Evolutionary conservation across 2,329 filamentous ascomycete species (phyloP).

Genomic region (Diaporthe sp.): DNA sequence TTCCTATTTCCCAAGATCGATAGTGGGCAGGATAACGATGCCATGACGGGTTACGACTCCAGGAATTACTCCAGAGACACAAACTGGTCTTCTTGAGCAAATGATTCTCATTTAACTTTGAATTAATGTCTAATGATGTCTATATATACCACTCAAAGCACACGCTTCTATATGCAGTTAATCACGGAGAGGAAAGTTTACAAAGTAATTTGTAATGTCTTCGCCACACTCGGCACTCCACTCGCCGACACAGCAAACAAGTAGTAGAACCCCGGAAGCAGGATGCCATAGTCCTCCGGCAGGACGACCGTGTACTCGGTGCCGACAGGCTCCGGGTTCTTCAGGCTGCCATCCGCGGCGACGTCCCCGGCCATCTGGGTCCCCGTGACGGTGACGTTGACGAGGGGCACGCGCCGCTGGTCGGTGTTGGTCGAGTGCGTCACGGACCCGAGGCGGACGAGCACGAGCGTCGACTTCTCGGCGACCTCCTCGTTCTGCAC

Average conservation of each 20-base stretch:
- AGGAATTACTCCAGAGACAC: constrained; percentile 2
- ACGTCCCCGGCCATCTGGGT: not conserved
- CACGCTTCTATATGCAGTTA: not conserved
- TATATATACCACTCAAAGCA: not conserved
- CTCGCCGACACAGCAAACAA: constrained; percentile 59
- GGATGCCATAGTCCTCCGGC: constrained; percentile 59
- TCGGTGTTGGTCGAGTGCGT: constrained; percentile 68
- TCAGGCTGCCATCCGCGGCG: constrained; percentile 47
- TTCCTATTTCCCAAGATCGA: not conserved
- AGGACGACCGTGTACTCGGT: constrained; percentile 53
- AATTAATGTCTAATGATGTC: not conserved
- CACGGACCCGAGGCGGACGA: constrained; percentile 60
- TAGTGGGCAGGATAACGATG: not conserved
- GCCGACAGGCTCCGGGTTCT: not conserved
- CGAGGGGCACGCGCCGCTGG: constrained; percentile 60
- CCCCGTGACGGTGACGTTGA: not conserved
- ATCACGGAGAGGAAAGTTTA: not conserved
- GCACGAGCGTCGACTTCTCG: constrained; percentile 49
- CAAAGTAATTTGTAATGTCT: constrained; percentile 35
- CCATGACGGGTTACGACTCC: not conserved
- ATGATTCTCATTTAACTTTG: not conserved
- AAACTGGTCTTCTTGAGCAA: not conserved
- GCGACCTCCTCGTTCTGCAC: constrained; percentile 45
- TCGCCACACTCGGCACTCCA: constrained; percentile 60
- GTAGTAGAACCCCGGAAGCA: constrained; percentile 63